Base-by-base conservation (phyloP, 2,329 filamentous ascomycete species). In the Diaporthe vaccinii region DNA sequence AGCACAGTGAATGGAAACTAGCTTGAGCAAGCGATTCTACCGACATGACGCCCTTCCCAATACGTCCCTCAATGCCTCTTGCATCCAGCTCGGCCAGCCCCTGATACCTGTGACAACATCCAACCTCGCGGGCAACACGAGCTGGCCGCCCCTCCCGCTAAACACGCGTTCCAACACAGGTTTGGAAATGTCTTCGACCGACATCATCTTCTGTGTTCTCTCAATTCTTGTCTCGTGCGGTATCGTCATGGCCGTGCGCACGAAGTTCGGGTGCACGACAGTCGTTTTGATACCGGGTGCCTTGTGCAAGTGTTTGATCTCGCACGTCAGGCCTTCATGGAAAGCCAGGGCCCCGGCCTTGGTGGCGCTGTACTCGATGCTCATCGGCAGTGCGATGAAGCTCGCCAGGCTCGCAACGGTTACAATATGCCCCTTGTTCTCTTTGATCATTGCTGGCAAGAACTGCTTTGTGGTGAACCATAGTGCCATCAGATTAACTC, bases 371-470 rank as follows among this genome's bases (percentile, higher is more conserved):
- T 92, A 92, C 79, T 92, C 89, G n/a, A 89, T 87, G 82, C 91
- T 87, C 57, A 85, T 85, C 2, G 90, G 86, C 0, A 88, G 86
- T 3, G 86, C 82, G 9, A 88, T 77, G 79, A 88, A 91, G 34
- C 86, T 88, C 0, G 90, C 89, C 53, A 90, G 83, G 17, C 86
- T 89, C 17, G 91, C 89, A 44, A 92, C 85, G 0, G 90, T 92
- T 53, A 92, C 87, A 55, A 92, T 80, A 84, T 91, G 90, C 36
- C 91, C 91, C 82, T 92, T 91, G 82, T 92, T 89, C 4, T 80
- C 78, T n/a, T 81, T 78, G 53, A 90, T 82, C 86, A 92, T 91
- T 59, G 81, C 78, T 0, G 91, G 91, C 0, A 92, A 82, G 80
- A 92, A 92, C 75, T 90, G 86, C 78, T 89, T 87, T 0, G 87